Conservation (phyloP, 768 basidiomycete species). For the Crucibulum laeve region DNA sequence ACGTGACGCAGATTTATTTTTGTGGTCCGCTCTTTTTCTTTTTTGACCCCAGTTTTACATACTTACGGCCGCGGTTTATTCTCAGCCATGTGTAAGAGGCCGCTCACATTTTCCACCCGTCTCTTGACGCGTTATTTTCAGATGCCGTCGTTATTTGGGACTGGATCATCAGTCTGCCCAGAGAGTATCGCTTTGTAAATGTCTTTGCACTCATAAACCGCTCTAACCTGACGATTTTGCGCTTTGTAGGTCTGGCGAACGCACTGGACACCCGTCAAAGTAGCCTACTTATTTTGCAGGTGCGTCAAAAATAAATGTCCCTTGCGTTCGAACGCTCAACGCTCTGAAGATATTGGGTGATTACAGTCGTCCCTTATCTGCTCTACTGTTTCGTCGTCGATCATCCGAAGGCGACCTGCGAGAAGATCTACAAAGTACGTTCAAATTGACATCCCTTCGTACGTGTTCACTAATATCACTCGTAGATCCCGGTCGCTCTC, state of each 20-base stretch:
- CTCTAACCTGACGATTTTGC: constrained; percentile 13
- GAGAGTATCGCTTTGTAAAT: constrained; percentile 75
- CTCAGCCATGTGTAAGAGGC: constrained; percentile 66
- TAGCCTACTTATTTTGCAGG: constrained; percentile 84
- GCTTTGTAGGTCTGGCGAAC: constrained; percentile 70
- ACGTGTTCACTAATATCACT: constrained; percentile 4
- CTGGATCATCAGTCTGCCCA: constrained; percentile 74
- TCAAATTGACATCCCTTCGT: constrained; percentile 1
- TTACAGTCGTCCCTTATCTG: constrained; percentile 73
- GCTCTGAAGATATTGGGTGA: constrained; percentile 70
- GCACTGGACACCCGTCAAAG: constrained; percentile 79
- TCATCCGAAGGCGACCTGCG: constrained; percentile 59
- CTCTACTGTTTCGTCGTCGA: constrained; percentile 73
- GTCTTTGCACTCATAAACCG: constrained; percentile 12
- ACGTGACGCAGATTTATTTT: constrained; percentile 80
- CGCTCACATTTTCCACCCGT: constrained; percentile 17
- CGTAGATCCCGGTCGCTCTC: constrained; percentile 72
- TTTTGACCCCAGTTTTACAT: constrained; percentile 18
- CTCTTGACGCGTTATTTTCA: constrained; percentile 28
- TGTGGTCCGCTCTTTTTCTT: constrained; percentile 55
- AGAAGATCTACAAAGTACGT: constrained; percentile 64
- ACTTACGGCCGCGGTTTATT: constrained; percentile 18
- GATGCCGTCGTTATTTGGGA: constrained; percentile 84
- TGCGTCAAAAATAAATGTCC: constrained; percentile 27
- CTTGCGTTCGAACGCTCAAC: constrained; percentile 8